phyloP scores from a whole-genome alignment of 2,329 filamentous ascomycete species.

The Nigrospora sphaerica region DNA sequence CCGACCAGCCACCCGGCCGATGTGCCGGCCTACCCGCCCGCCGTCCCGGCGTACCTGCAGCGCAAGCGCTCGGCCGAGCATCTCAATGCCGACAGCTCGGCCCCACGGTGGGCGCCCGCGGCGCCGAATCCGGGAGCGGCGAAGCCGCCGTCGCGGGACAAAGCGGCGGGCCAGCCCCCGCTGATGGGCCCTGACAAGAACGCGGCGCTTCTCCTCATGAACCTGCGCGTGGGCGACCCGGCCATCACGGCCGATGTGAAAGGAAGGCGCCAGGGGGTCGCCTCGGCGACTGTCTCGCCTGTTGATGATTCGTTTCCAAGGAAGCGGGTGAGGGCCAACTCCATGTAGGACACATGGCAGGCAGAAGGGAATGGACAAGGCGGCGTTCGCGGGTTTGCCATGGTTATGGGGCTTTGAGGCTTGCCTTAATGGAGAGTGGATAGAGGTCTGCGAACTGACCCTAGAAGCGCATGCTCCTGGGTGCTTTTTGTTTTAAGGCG shows the following conservation, averaged over 20 bases:
- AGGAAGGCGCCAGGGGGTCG: conserved; percentile 4
- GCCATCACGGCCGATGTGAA: conserved; percentile 4
- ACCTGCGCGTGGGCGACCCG: conserved; percentile 33
- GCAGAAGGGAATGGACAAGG: too few species aligned
- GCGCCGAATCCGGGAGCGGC: background rate
- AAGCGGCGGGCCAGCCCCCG: background rate
- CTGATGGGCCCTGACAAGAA: conserved; percentile 31
- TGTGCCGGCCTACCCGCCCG: too few species aligned
- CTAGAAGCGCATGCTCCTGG: too few species aligned
- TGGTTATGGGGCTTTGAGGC: too few species aligned
- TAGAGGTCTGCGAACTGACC: too few species aligned
- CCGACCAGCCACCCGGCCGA: background rate
- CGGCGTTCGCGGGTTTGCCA: too few species aligned
- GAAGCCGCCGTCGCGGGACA: background rate
- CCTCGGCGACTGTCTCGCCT: conserved; percentile 13
- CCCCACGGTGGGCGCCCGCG: conserved; percentile 12
- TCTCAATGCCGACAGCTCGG: conserved; percentile 14
- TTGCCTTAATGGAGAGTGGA: too few species aligned
- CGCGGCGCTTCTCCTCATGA: conserved; percentile 40
- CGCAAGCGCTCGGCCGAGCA: conserved; percentile 21
- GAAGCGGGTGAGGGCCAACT: conserved; percentile 34
- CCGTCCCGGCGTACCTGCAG: conserved; percentile 1
- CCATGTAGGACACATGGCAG: conserved; percentile 19
- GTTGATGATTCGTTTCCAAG: conserved; percentile 17
- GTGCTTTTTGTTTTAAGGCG: too few species aligned